Evolutionary conservation across 2,329 filamentous ascomycete species (phyloP), one percentile per base, ranked within the genome.

Genomic region (Apiospora malaysiana): DNA sequence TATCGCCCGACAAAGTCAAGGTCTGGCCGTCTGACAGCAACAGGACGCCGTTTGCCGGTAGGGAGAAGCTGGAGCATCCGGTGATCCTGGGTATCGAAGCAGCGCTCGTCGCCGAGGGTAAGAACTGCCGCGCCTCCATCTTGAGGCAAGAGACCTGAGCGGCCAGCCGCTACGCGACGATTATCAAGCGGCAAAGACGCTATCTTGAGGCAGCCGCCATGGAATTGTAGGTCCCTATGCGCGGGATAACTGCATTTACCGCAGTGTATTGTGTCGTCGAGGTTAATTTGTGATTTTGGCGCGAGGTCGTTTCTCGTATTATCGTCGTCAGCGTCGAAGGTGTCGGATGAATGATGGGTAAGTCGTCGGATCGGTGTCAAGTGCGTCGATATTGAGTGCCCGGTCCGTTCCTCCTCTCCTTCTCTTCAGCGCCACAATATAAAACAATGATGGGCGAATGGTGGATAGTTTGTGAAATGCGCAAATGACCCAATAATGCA

Each of bases 1-100:
- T 88, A 72, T 88, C 84, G 71, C 85, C 82, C 66, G 87, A 85
- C 75, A 93, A 85, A 63, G 87, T 91, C 76, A 92, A 84, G 74
- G 86, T 83, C 70, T 87, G 84, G 74, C 84, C 85, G 73, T 85
- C 83, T 70, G 82, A 81, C 70, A 92, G 78, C 71, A 86, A 84
- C 74, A 88, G 77, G 66, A 86, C 77, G 69, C 84, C 85, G 71
- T 81, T 81, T 69, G 82, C 81, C 4, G 85, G 83, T 43, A 87
- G 79, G 70, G 83, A 79, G 70, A 81, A 80, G 59, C 83, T 81
- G 43, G 82, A 80, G 78, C 84, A 86, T 69, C 75, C 73, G 66
- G 75, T 72, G 72, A 73, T 74, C 68, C 73, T 71, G 66, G 74
- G 73, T 63, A 75, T 68, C 59, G 75, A 73, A 63, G 74, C 49